Conservation (phyloP, 208 protist genomes). For the Crithidia fasciculata region DNA sequence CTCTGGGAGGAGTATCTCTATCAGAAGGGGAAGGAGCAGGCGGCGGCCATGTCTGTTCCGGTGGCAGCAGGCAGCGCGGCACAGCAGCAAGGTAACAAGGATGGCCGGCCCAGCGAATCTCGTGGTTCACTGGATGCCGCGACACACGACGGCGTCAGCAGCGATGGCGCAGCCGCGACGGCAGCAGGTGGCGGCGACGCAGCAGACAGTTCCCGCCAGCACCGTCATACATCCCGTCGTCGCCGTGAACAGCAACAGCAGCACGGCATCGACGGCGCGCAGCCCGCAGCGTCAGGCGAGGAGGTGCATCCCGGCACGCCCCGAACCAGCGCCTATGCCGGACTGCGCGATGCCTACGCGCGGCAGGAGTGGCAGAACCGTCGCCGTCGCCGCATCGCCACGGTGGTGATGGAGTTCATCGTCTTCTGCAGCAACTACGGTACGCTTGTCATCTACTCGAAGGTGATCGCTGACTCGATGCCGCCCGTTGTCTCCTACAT, state of each 20-base stretch:
- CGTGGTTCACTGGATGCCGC: too few species aligned
- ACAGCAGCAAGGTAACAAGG: not conserved
- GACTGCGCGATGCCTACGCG: slow-evolving; percentile 25
- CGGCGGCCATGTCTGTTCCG: not conserved
- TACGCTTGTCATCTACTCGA: slow-evolving; percentile 66
- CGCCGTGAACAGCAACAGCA: not conserved
- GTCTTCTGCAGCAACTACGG: slow-evolving; percentile 80
- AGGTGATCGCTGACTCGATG: slow-evolving; percentile 77
- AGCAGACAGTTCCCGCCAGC: too few species aligned
- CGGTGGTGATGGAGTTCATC: slow-evolving; percentile 59
- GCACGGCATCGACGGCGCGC: not conserved
- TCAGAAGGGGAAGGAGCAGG: slow-evolving; percentile 5
- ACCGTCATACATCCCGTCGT: too few species aligned
- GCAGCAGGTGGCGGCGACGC: not conserved
- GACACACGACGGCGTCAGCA: not conserved
- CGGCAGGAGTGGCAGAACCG: slow-evolving; percentile 47
- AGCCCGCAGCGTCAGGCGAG: not conserved
- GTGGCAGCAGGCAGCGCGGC: not conserved
- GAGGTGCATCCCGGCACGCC: not conserved
- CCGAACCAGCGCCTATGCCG: slow-evolving; percentile 14
- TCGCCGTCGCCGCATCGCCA: slow-evolving; percentile 50
- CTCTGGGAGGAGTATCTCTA: slow-evolving; percentile 56
- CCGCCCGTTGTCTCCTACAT: slow-evolving; percentile 52
- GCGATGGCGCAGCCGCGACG: not conserved
- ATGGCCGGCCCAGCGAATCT: not conserved